A percentile compares a stretch with the other conserved stretches of the same genome.
phyloP scores from a whole-genome alignment of 192 early-diverging fungal species.

The Coemansia sp. region DNA sequence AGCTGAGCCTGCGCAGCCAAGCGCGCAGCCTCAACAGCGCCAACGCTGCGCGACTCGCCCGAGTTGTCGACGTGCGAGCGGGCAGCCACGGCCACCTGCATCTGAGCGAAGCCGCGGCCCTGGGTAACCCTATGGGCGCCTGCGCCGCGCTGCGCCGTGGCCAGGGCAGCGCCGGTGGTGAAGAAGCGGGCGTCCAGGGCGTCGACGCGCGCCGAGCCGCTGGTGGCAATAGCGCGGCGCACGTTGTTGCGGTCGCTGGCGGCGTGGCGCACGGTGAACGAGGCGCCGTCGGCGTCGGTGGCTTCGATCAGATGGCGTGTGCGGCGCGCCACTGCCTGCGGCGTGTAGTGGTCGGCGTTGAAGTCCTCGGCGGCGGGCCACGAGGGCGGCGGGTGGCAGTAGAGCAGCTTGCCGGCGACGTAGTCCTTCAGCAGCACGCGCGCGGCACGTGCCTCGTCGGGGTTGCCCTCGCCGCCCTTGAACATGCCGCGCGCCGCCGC shows the following conservation, averaged over 20 bases:
- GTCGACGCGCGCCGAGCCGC: constrained; percentile 27
- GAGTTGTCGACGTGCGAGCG: constrained; percentile 47
- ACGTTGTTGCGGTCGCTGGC: constrained; percentile 60
- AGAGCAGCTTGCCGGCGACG: constrained; percentile 90
- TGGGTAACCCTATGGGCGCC: constrained; percentile 33
- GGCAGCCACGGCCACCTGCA: constrained; percentile 31
- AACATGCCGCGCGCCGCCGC: constrained; percentile 92
- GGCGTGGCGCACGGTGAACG: constrained; percentile 42
- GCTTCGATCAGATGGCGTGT: constrained; percentile 48
- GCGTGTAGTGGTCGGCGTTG: constrained; percentile 79
- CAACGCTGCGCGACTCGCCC: constrained; percentile 51
- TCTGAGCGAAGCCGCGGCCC: constrained; percentile 41
- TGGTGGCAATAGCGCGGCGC: constrained; percentile 53
- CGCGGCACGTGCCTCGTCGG: constrained; percentile 96
- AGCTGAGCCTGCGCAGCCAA: constrained; percentile 61
- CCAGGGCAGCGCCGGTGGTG: constrained; percentile 14
- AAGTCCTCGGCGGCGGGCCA: constrained; percentile 64
- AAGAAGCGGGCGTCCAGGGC: constrained; percentile 49
- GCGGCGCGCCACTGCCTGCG: constrained; percentile 41
- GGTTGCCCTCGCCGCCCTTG: constrained; percentile 90
- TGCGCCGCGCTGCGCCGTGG: constrained; percentile 22
- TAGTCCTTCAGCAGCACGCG: constrained; percentile 98
- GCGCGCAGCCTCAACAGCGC: constrained; percentile 55
- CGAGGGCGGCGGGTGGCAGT: constrained; percentile 73
- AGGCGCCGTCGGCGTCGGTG: constrained; percentile 48